Evolutionary conservation across 345 rosid genomes (phyloP).

Genomic region (Citrus unshiu): DNA sequence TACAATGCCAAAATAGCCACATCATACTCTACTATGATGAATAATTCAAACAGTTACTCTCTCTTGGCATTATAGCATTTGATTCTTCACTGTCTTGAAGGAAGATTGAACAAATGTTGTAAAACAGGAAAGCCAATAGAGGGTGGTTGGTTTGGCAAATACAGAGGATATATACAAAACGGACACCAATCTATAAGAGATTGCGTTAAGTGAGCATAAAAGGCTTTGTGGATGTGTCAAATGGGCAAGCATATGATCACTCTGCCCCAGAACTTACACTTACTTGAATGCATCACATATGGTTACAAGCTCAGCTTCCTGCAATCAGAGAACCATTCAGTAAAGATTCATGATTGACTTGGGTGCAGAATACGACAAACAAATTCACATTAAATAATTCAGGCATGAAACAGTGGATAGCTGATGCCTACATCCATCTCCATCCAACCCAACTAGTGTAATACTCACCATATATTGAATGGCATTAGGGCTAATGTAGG

Average conservation of each 20-base stretch:
- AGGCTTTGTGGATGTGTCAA: constrained; percentile 3
- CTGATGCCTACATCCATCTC: not conserved
- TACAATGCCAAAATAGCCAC: not conserved
- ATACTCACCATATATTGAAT: constrained; percentile 7
- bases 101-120: not conserved
- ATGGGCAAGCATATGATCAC: constrained; percentile 2
- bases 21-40: not conserved
- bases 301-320: constrained; percentile 21
- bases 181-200: not conserved
- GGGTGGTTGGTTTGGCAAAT: not conserved
- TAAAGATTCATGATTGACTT: not conserved
- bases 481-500: not conserved
- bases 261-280: constrained; percentile 9
- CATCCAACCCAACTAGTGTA: not conserved
- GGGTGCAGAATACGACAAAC: not conserved
- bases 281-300: not conserved
- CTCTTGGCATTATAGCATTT: not conserved
- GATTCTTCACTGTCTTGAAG: not conserved
- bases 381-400: not conserved
- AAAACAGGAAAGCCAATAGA: not conserved
- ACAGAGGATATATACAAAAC: not conserved
- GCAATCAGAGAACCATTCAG: constrained; percentile 7
- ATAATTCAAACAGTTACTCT: not conserved
- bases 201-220: not conserved
- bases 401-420: not conserved